Evolutionary conservation across 805 yeast species (phyloP).

Genomic region (Candida peoriensis): DNA sequence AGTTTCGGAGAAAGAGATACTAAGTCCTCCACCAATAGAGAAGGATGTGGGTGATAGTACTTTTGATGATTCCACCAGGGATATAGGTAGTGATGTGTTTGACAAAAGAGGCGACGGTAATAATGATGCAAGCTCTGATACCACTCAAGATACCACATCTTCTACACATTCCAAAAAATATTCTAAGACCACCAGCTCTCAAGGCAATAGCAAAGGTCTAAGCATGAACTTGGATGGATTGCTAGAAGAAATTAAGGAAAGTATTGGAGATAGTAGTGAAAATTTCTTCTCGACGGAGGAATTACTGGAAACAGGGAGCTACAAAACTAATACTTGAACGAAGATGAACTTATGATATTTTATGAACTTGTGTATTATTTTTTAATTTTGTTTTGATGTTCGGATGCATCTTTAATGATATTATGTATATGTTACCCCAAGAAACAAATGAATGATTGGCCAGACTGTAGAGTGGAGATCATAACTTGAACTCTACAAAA

Average conservation of each 20-base stretch:
- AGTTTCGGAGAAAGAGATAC: not conserved
- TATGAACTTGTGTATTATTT: too few relatives aligned
- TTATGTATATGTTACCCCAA: too few relatives aligned
- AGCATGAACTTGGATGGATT: slow-evolving; percentile 16
- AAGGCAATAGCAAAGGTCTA: slow-evolving; percentile 1
- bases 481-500: too few relatives aligned
- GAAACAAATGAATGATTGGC: too few relatives aligned
- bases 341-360: not conserved
- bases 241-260: slow-evolving; percentile 21
- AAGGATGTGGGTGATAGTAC: not conserved
- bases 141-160: slow-evolving; percentile 16
- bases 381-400: too few relatives aligned
- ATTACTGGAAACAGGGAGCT: not conserved
- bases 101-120: slow-evolving; percentile 3
- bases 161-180: too few relatives aligned
- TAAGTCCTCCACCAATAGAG: too few relatives aligned
- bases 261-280: slow-evolving; percentile 10
- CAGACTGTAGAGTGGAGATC: too few relatives aligned
- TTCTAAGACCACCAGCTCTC: slow-evolving; percentile 6
- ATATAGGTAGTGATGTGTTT: slow-evolving; percentile 9
- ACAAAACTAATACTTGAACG: not conserved
- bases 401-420: too few relatives aligned
- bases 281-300: slow-evolving; percentile 5
- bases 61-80: not conserved
- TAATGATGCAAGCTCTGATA: slow-evolving; percentile 1